Conservation (phyloP, 768 basidiomycete genomes). For the Tricholoma matsutake region DNA sequence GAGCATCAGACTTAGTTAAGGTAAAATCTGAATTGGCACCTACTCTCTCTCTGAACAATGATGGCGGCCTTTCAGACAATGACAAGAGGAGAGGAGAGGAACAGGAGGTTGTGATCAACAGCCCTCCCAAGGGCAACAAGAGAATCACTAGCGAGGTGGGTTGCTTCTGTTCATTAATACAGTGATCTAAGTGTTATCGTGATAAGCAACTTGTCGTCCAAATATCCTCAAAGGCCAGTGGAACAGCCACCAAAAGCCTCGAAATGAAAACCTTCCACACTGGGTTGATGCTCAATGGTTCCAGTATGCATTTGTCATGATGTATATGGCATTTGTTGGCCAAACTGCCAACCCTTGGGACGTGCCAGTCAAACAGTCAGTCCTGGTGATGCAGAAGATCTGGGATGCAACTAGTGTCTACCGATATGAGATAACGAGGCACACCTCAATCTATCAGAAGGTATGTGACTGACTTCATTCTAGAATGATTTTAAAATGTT, state of each 20-base stretch:
- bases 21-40: too few relatives aligned
- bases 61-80: too few relatives aligned
- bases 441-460: not conserved
- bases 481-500: too few relatives aligned
- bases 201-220: not conserved
- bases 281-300: not conserved
- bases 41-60: too few relatives aligned
- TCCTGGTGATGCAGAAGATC: not conserved
- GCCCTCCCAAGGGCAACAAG: not conserved
- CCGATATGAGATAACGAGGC: not conserved
- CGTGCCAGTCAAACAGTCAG: not conserved
- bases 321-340: not conserved
- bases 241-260: not conserved
- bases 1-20: too few relatives aligned
- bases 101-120: not conserved
- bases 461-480: not conserved
- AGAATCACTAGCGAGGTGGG: not conserved
- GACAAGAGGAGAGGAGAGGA: not conserved
- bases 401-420: not conserved
- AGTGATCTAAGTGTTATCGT: not conserved
- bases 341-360: not conserved
- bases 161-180: not conserved
- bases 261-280: not conserved
- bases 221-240: not conserved
- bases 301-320: not conserved